These are phyloP conservation scores for Polyporus tsugae DNA, from an alignment of 1,284 basidiomycete genomes.

Conservation along the genomic window DNA sequence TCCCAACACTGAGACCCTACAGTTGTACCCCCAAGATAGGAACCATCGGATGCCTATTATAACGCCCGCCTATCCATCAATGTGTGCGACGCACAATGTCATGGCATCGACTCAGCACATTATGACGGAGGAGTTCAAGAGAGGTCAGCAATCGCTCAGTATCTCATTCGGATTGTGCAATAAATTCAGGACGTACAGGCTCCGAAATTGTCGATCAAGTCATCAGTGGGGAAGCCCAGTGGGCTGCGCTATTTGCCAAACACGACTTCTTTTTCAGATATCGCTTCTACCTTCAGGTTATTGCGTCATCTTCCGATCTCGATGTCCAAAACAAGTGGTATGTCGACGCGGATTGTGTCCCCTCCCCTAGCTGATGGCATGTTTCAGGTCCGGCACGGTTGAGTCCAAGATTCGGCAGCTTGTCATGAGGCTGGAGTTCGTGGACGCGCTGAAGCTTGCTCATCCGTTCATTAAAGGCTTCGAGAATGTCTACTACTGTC, in stretches of 20 bases:
- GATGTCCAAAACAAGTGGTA: constrained; percentile 96
- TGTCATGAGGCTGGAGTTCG: constrained; percentile 97
- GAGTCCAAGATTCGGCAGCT: constrained; percentile 96
- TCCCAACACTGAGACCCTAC: not conserved
- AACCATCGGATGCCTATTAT: constrained; percentile 99
- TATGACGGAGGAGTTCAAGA: constrained; percentile 96
- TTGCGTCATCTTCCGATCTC: constrained; percentile 86
- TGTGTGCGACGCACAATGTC: constrained; percentile 99
- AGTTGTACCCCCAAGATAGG: constrained; percentile 94
- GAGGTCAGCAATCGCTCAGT: constrained; percentile 59
- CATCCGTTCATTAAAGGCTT: constrained; percentile 97
- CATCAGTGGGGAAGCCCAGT: constrained; percentile 82
- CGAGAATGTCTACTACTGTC: constrained; percentile 87
- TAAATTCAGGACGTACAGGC: constrained; percentile 53
- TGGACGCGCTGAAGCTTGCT: constrained; percentile 90
- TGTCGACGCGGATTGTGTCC: constrained; percentile 34
- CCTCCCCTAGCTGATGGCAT: constrained; percentile 4
- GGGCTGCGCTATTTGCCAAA: constrained; percentile 92
- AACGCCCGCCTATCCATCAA: constrained; percentile 98
- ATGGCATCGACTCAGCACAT: constrained; percentile 95
- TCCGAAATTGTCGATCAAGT: constrained; percentile 95
- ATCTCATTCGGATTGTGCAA: not conserved
- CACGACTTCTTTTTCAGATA: constrained; percentile 99
- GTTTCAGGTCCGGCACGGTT: constrained; percentile 61
- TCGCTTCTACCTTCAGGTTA: constrained; percentile 96